phyloP scores from a whole-genome alignment of 345 rosid genomes.

The Pistacia vera region DNA sequence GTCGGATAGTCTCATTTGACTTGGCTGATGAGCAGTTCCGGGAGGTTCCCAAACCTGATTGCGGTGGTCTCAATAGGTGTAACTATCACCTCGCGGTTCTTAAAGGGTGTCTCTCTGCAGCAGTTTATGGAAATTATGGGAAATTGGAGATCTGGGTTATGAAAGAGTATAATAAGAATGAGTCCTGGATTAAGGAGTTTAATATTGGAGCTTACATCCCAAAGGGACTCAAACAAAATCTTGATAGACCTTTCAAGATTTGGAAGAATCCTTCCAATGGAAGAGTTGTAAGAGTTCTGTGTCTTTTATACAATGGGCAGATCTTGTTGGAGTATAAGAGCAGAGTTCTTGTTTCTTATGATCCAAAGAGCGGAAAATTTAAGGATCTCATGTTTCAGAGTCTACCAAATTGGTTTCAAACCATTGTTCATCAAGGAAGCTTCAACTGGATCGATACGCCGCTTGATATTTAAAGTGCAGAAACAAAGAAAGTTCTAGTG shows the following conservation, averaged over 20 bases:
- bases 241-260: slow-evolving; percentile 49
- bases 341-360: slow-evolving; percentile 65
- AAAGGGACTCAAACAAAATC: slow-evolving; percentile 62
- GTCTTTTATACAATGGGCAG: slow-evolving; percentile 66
- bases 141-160: slow-evolving; percentile 88
- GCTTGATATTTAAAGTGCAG: slow-evolving; percentile 25
- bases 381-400: slow-evolving; percentile 62
- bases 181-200: slow-evolving; percentile 71
- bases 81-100: slow-evolving; percentile 60
- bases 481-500: neutral
- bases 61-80: slow-evolving; percentile 62
- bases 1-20: slow-evolving; percentile 75
- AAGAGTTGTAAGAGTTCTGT: slow-evolving; percentile 55
- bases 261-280: slow-evolving; percentile 51
- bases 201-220: slow-evolving; percentile 72
- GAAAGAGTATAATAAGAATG: slow-evolving; percentile 66
- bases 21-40: slow-evolving; percentile 67
- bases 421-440: slow-evolving; percentile 69
- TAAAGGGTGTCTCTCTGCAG: slow-evolving; percentile 62
- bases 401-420: slow-evolving; percentile 75
- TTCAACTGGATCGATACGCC: slow-evolving; percentile 66
- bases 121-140: slow-evolving; percentile 66
- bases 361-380: slow-evolving; percentile 61
- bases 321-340: slow-evolving; percentile 81
- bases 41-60: slow-evolving; percentile 77